Percentiles rank a stretch among this genome's conserved stretches.
Evolutionary conservation across 169 alveolate genomes (phyloP).

Genomic region (Babesia ovis): DNA sequence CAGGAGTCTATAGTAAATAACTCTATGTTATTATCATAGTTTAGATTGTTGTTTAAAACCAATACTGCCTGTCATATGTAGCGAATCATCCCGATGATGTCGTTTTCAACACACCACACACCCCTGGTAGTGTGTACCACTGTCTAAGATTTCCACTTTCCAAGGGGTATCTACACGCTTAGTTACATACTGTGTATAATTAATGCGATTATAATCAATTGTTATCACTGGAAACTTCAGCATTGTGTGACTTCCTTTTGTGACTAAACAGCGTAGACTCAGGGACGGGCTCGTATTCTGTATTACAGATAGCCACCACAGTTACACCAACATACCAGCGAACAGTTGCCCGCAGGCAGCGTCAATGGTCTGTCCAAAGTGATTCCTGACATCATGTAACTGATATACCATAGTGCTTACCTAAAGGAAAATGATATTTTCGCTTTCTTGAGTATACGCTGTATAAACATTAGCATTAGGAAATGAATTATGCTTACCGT

Average conservation of each 20-base stretch:
- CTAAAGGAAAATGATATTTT: conserved; percentile 51
- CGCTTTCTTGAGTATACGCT: conserved; percentile 47
- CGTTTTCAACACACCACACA: conserved; percentile 24
- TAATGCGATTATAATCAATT: no score
- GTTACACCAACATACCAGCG: conserved; percentile 61
- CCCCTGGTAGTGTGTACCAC: conserved; percentile 15
- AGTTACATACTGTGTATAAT: no score
- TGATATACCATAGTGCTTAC: conserved; percentile 5
- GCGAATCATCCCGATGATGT: conserved; percentile 13
- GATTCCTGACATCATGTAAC: conserved; percentile 60
- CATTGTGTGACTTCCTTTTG: background rate
- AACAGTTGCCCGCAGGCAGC: conserved; percentile 86
- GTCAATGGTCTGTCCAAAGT: conserved; percentile 80
- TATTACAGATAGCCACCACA: background rate
- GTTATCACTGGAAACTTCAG: no score
- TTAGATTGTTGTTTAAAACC: background rate
- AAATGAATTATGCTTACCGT: conserved; percentile 9
- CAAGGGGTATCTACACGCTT: no score
- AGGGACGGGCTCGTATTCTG: conserved; percentile 52
- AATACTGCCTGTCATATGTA: background rate
- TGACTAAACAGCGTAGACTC: conserved; percentile 14
- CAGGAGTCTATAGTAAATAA: background rate
- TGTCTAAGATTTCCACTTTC: no score
- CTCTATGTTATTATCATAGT: background rate
- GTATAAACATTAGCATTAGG: background rate